These are phyloP conservation scores for Xylariaceae sp. DNA, from an alignment of 2,329 filamentous ascomycete species.

Conservation along the genomic window DNA sequence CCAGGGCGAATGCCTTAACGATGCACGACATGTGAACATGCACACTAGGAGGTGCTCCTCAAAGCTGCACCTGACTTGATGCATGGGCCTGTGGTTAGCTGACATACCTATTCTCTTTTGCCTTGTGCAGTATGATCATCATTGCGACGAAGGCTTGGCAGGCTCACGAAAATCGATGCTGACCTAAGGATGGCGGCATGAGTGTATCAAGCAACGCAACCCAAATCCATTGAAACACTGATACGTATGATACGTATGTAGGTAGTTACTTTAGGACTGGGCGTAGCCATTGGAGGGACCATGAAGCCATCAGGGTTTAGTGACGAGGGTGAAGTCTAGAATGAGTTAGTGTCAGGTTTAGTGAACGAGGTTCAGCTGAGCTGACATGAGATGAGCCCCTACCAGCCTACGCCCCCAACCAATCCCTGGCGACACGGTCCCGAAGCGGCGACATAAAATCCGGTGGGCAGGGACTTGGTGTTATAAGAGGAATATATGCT, in stretches of 20 bases:
- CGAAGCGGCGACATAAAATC: not conserved
- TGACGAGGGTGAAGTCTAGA: constrained; percentile 17
- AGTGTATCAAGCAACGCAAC: constrained; percentile 2
- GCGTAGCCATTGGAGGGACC: not conserved
- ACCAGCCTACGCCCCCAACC: constrained; percentile 12
- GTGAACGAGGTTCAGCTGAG: constrained; percentile 25
- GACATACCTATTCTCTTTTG: constrained; percentile 8
- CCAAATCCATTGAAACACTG: constrained; percentile 6
- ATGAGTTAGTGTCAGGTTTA: constrained; percentile 18
- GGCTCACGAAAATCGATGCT: not conserved
- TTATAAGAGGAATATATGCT: not conserved
- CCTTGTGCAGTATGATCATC: constrained; percentile 11
- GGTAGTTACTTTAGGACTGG: not conserved
- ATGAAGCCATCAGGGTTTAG: constrained; percentile 13
- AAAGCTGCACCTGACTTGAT: constrained; percentile 13
- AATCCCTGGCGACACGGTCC: constrained; percentile 11
- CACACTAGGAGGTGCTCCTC: constrained; percentile 7
- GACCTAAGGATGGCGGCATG: not conserved
- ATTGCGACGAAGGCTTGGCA: constrained; percentile 5
- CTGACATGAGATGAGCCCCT: constrained; percentile 27
- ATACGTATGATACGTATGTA: not conserved
- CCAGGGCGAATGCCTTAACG: constrained; percentile 16
- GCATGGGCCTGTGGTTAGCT: constrained; percentile 20
- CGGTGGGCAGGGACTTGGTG: not conserved
- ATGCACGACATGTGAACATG: constrained; percentile 28